These are phyloP conservation scores for Ceratocystis albifundus DNA, from an alignment of 2,329 filamentous ascomycete species.

Conservation along the genomic window DNA sequence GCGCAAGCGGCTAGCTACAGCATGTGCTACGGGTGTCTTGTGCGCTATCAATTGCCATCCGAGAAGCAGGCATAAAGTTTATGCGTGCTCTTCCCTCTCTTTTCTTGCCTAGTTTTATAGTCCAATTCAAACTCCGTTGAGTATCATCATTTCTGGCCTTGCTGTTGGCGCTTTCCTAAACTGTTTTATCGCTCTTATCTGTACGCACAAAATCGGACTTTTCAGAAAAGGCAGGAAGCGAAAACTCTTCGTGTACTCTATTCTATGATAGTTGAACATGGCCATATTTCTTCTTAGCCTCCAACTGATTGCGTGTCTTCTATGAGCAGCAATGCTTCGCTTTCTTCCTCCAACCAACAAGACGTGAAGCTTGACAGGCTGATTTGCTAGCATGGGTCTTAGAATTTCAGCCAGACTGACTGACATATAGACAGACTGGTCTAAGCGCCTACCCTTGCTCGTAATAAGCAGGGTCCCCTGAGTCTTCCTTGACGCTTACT, in stretches of 20 bases:
- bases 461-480: not conserved
- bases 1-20: not conserved
- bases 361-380: not conserved
- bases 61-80: not conserved
- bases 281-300: not conserved
- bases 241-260: not conserved
- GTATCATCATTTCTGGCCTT: not conserved
- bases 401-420: conserved; percentile 1
- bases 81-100: not conserved
- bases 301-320: not conserved
- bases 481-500: not conserved
- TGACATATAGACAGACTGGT: not conserved
- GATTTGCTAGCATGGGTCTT: not conserved
- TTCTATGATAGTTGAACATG: not conserved
- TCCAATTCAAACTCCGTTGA: no score
- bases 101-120: not conserved
- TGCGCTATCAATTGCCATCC: not conserved
- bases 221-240: not conserved
- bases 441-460: conserved; percentile 5
- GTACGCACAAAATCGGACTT: not conserved
- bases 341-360: not conserved
- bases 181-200: not conserved
- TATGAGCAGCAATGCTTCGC: not conserved
- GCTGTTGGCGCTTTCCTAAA: not conserved
- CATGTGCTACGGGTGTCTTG: not conserved